phyloP scores from a whole-genome alignment of 2,329 filamentous ascomycete genomes.

The Microcera coccophila region DNA sequence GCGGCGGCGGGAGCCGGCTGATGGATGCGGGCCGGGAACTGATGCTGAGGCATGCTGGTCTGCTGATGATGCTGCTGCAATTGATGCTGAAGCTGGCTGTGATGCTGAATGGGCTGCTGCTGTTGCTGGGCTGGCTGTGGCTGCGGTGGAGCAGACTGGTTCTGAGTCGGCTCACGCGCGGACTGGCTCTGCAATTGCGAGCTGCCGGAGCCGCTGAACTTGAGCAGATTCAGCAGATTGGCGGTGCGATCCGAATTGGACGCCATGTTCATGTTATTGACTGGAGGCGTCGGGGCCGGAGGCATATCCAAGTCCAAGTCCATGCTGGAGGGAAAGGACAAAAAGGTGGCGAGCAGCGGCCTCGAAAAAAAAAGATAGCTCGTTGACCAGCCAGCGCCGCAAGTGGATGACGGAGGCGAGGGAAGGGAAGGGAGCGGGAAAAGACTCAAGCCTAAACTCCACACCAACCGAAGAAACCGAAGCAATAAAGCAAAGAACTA shows the following conservation, averaged over 20 bases:
- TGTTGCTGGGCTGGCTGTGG: conserved; percentile 14
- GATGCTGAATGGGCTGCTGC: conserved; percentile 9
- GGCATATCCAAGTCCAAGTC: conserved; percentile 44
- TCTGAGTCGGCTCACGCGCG: conserved; percentile 25
- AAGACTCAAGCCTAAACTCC: no score
- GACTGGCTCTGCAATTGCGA: conserved; percentile 35
- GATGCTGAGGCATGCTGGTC: conserved; percentile 18
- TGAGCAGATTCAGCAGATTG: conserved; percentile 58
- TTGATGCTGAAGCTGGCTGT: conserved; percentile 15
- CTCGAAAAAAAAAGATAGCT: no score
- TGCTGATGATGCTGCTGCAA: conserved; percentile 22
- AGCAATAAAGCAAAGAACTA: no score
- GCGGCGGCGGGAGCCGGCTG: conserved; percentile 54
- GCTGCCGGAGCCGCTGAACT: conserved; percentile 47
- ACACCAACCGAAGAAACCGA: no score
- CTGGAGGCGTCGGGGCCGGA: conserved; percentile 49
- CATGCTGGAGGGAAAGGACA: conserved; percentile 21
- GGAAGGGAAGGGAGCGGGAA: not conserved
- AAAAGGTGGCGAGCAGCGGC: conserved; percentile 7
- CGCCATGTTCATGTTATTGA: conserved; percentile 37
- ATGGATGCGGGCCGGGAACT: conserved; percentile 44
- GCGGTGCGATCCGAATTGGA: conserved; percentile 47
- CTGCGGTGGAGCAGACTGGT: conserved; percentile 19
- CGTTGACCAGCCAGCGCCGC: not conserved
- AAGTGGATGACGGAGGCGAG: not conserved